Conservation (phyloP, 495 filamentous ascomycete species). For the Tuber brumale region DNA sequence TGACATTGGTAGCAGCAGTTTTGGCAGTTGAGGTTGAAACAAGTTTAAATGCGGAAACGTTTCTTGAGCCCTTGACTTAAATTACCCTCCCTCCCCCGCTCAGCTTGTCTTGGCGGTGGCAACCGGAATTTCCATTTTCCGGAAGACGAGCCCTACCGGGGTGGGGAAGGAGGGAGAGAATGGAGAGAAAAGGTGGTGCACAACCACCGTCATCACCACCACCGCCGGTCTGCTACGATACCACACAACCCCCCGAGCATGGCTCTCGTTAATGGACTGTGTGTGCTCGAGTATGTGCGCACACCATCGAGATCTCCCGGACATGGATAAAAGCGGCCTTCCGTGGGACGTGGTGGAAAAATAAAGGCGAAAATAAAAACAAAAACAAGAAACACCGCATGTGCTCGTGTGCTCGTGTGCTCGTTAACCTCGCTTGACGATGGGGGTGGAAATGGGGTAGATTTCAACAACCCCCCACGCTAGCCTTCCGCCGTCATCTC, state of each 20-base stretch:
- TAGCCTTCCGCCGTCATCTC: not conserved
- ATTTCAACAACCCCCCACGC: not conserved
- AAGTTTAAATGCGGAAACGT: not conserved
- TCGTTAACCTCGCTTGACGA: not conserved
- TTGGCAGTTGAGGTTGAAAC: not conserved
- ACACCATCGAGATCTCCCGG: not conserved
- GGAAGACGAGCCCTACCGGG: not conserved
- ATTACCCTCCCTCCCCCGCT: not conserved
- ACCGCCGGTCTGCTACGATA: not conserved
- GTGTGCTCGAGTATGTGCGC: not conserved
- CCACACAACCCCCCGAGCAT: not conserved
- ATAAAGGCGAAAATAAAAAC: not conserved
- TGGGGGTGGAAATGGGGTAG: not conserved
- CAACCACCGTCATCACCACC: not conserved
- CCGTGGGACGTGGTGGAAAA: not conserved
- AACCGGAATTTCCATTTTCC: conserved; percentile 4
- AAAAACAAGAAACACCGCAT: not conserved
- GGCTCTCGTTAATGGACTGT: not conserved
- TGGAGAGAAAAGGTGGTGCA: not conserved
- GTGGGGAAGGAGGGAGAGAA: not conserved
- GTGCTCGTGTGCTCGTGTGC: not conserved
- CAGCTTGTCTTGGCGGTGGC: not conserved
- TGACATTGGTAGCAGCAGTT: not conserved
- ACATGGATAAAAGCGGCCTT: not conserved
- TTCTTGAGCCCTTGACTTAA: not conserved